phyloP scores from a whole-genome alignment of 371 early-diverging fungal genomes.

The Rhizopus microsporus region DNA sequence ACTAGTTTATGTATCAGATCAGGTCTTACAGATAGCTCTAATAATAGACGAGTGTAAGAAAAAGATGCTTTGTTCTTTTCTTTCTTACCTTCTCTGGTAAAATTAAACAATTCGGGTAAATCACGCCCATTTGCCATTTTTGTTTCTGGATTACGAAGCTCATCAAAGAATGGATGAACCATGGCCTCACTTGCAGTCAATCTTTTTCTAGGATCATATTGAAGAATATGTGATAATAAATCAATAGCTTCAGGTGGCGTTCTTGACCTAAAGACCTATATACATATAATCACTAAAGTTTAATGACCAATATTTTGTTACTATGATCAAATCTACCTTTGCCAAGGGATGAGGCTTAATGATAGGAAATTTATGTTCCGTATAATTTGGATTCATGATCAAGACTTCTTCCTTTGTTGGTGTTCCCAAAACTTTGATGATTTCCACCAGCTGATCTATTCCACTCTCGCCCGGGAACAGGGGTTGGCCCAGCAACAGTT shows the following conservation, averaged over 20 bases:
- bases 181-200: conserved; percentile 91
- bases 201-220: conserved; percentile 90
- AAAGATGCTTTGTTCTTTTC: neutral
- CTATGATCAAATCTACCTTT: conserved; percentile 42
- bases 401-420: conserved; percentile 92
- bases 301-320: neutral
- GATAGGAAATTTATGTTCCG: conserved; percentile 92
- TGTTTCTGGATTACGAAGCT: conserved; percentile 80
- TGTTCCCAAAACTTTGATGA: conserved; percentile 96
- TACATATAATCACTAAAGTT: neutral
- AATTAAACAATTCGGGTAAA: conserved; percentile 91
- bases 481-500: conserved; percentile 90
- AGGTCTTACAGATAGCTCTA: conserved; percentile 51
- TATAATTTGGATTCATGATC: conserved; percentile 90
- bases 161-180: conserved; percentile 94
- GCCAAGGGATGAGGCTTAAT: conserved; percentile 86
- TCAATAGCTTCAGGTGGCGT: conserved; percentile 82
- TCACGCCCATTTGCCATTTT: conserved; percentile 73
- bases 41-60: neutral
- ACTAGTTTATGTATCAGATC: conserved; percentile 62
- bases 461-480: conserved; percentile 96
- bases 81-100: conserved; percentile 68
- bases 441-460: conserved; percentile 97
- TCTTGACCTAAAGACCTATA: conserved; percentile 71
- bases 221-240: conserved; percentile 82